A percentile compares a stretch with the other conserved stretches of the same genome.
Conservation (phyloP, 1,284 basidiomycete species). For the Tilletiaria anomala region DNA sequence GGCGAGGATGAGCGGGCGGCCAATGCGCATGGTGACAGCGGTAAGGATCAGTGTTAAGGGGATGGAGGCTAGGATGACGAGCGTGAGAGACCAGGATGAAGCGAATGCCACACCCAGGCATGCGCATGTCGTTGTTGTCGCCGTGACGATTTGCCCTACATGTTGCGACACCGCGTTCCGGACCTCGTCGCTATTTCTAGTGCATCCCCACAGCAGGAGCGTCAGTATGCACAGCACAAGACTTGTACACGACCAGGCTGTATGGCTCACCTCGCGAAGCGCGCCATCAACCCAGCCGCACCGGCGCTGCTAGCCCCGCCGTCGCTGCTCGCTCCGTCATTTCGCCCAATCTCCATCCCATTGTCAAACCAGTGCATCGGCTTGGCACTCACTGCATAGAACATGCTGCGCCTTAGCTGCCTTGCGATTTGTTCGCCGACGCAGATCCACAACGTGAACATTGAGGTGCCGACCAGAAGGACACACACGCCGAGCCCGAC, state of each 20-base stretch:
- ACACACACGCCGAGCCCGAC: too few species aligned
- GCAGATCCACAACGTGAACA: too few species aligned
- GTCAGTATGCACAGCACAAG: background rate
- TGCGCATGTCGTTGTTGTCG: constrained; percentile 62
- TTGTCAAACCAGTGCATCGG: constrained; percentile 49
- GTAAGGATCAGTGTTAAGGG: constrained; percentile 62
- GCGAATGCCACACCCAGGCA: constrained; percentile 67
- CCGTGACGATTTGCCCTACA: constrained; percentile 62
- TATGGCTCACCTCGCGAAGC: constrained; percentile 62
- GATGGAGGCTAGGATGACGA: constrained; percentile 81
- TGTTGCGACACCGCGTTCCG: constrained; percentile 66
- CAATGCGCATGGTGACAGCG: constrained; percentile 51
- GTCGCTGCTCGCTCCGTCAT: background rate
- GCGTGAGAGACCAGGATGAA: constrained; percentile 66
- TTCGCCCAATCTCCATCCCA: constrained; percentile 13
- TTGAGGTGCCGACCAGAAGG: too few species aligned
- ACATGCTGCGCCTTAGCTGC: too few species aligned
- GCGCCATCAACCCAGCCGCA: constrained; percentile 83
- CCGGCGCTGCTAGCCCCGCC: constrained; percentile 44
- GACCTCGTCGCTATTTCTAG: constrained; percentile 88
- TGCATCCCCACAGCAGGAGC: background rate
- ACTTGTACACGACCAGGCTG: background rate
- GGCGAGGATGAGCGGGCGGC: constrained; percentile 50
- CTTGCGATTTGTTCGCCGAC: too few species aligned
- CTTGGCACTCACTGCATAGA: constrained; percentile 56